Evolutionary conservation across 164 flowering plant genomes (phyloP).

Genomic region (Aristolochia fimbriata): DNA sequence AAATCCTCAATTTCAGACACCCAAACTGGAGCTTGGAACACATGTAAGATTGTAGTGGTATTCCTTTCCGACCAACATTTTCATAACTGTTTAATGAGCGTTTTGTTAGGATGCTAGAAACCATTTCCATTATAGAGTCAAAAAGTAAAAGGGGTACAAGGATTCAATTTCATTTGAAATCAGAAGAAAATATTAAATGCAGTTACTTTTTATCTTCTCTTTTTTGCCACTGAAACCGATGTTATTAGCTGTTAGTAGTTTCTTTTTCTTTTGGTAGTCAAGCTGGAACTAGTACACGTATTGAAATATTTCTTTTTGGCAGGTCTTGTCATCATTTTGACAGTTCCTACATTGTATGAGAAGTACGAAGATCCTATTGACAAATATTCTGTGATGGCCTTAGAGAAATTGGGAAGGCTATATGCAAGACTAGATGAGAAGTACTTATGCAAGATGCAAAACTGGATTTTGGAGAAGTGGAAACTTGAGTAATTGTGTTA

Average conservation of each 20-base stretch:
- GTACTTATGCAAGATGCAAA: slow-evolving; percentile 26
- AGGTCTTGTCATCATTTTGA: slow-evolving; percentile 65
- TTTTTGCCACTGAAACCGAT: background rate
- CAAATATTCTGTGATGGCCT: slow-evolving; percentile 20
- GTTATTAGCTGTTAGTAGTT: background rate
- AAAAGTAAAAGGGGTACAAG: too few relatives aligned
- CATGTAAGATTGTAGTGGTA: too few relatives aligned
- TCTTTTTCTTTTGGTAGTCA: background rate
- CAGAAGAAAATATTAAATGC: background rate
- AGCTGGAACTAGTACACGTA: background rate
- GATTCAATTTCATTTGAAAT: too few relatives aligned
- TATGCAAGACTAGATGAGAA: slow-evolving; percentile 32
- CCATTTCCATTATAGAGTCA: too few relatives aligned
- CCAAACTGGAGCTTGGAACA: too few relatives aligned
- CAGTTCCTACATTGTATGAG: slow-evolving; percentile 70
- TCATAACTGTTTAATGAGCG: too few relatives aligned
- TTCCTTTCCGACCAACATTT: too few relatives aligned
- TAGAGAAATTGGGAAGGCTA: slow-evolving; percentile 24
- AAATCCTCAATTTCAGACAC: too few relatives aligned
- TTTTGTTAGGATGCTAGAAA: too few relatives aligned
- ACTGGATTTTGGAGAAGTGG: slow-evolving; percentile 41
- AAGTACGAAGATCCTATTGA: slow-evolving; percentile 58
- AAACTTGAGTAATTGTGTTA: slow-evolving; percentile 37
- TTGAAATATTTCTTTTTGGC: slow-evolving; percentile 12
- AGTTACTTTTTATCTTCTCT: background rate